These are phyloP conservation scores for Tuber brumale DNA, from an alignment of 495 filamentous ascomycete genomes.

Conservation along the genomic window DNA sequence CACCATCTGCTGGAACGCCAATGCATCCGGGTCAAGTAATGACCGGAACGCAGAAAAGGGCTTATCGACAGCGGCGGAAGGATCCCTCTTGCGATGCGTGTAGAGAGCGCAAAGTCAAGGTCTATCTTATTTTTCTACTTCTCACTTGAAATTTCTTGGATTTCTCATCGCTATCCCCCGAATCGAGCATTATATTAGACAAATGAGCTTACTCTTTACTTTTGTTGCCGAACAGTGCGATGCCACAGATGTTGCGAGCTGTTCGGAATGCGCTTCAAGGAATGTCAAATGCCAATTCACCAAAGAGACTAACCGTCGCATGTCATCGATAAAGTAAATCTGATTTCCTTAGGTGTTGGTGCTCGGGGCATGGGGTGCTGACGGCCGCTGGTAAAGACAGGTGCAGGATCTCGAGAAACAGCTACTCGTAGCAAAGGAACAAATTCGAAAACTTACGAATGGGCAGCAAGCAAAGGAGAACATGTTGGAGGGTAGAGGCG, in stretches of 20 bases:
- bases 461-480: slow-evolving; percentile 28
- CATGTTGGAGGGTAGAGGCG: slow-evolving; percentile 46
- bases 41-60: slow-evolving; percentile 68
- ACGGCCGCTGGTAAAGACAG: slow-evolving; percentile 51
- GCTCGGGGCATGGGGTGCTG: neutral
- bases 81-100: slow-evolving; percentile 98
- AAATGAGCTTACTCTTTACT: slow-evolving; percentile 21
- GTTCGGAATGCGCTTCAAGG: slow-evolving; percentile 90
- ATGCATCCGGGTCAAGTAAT: slow-evolving; percentile 43
- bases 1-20: slow-evolving; percentile 29
- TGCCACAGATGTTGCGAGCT: slow-evolving; percentile 89
- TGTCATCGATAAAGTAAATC: slow-evolving; percentile 91
- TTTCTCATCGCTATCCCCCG: neutral
- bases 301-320: slow-evolving; percentile 95
- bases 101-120: slow-evolving; percentile 94
- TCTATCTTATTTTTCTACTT: slow-evolving; percentile 41
- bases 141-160: neutral
- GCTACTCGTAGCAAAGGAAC: slow-evolving; percentile 57
- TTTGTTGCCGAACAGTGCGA: slow-evolving; percentile 59
- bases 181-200: slow-evolving; percentile 7
- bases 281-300: slow-evolving; percentile 98
- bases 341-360: slow-evolving; percentile 3
- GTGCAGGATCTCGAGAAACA: slow-evolving; percentile 96
- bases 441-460: slow-evolving; percentile 35
- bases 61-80: slow-evolving; percentile 89